phyloP scores from a whole-genome alignment of 2,329 filamentous ascomycete genomes.

The Trichoderma sp. region DNA sequence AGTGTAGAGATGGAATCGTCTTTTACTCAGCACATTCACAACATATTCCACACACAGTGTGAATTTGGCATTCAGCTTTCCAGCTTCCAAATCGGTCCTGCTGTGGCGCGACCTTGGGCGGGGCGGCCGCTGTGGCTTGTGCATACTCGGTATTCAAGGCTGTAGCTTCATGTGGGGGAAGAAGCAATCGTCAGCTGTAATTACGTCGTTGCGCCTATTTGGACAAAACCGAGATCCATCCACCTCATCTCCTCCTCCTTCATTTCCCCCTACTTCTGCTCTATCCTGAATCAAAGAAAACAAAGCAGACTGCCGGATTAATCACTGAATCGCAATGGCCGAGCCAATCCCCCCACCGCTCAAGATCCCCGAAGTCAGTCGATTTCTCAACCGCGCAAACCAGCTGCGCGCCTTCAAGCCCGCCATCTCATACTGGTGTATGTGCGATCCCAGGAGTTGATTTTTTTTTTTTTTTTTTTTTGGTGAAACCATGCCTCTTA shows the following conservation, averaged over 20 bases:
- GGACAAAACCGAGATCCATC: not conserved
- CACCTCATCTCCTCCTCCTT: not conserved
- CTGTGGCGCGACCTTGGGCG: slow-evolving; percentile 29
- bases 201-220: not conserved
- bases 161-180: slow-evolving; percentile 7
- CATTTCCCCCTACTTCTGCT: not conserved
- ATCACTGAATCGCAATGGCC: slow-evolving; percentile 58
- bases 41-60: not conserved
- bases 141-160: not conserved
- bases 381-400: slow-evolving; percentile 76
- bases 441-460: slow-evolving; percentile 35
- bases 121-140: slow-evolving; percentile 17
- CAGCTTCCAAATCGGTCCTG: slow-evolving; percentile 6
- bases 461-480: not conserved
- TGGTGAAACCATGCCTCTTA: not conserved
- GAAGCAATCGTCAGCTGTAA: slow-evolving; percentile 11
- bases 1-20: not conserved
- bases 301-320: not conserved
- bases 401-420: slow-evolving; percentile 85
- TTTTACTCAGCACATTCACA: not conserved
- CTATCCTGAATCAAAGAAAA: not conserved
- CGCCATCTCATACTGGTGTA: slow-evolving; percentile 93
- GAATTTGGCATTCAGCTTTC: not conserved
- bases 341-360: slow-evolving; percentile 48
- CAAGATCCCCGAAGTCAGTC: slow-evolving; percentile 75